phyloP scores from a whole-genome alignment of 768 basidiomycete species.

The Tricholoma sp. region DNA sequence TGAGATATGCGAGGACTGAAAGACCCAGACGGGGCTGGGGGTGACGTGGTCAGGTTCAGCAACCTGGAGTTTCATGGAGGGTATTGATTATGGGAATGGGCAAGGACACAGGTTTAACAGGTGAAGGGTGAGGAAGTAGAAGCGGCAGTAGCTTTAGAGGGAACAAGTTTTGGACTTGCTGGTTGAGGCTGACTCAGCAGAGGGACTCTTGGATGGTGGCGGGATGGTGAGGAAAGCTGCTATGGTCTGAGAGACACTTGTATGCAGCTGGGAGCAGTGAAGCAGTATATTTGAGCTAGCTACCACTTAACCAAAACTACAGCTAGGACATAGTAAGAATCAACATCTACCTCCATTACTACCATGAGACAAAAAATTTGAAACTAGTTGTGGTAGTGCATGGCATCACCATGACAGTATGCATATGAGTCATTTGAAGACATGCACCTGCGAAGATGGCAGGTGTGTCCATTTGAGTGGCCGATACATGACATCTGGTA shows the following conservation, averaged over 20 bases:
- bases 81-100: conserved; percentile 61
- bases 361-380: no score
- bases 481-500: no score
- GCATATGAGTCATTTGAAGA: no score
- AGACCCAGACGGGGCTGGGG: conserved; percentile 77
- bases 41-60: conserved; percentile 56
- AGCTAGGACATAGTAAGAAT: no score
- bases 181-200: conserved; percentile 17
- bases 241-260: conserved; percentile 46
- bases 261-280: conserved; percentile 43
- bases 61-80: conserved; percentile 57
- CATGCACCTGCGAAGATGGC: no score
- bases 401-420: no score
- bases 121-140: background rate
- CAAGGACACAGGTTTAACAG: conserved; percentile 11
- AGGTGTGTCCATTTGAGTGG: no score
- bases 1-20: conserved; percentile 57
- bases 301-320: no score
- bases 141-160: background rate
- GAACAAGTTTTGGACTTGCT: background rate
- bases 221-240: conserved; percentile 44
- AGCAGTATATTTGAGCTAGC: no score
- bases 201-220: conserved; percentile 29
- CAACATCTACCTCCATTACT: no score
- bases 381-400: no score